These are phyloP conservation scores for Entonaema liquescens DNA, from an alignment of 495 filamentous ascomycete genomes.

Conservation along the genomic window DNA sequence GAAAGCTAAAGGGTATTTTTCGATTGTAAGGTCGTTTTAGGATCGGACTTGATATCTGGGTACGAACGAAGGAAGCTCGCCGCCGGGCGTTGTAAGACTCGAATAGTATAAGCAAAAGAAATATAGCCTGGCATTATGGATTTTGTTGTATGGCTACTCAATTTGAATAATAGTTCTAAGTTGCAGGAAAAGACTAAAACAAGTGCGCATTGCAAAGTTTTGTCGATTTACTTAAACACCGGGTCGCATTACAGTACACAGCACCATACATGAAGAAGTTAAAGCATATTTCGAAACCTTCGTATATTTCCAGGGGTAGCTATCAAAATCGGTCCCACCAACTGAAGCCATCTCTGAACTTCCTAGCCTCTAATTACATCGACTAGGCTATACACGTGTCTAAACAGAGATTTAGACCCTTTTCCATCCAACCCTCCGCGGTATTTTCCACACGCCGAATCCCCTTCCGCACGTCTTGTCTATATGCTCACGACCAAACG, in stretches of 20 bases:
- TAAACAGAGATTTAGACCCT: conserved; percentile 21
- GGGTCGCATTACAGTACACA: not conserved
- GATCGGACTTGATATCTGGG: conserved; percentile 15
- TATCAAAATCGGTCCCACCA: conserved; percentile 7
- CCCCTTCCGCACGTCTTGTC: conserved; percentile 16
- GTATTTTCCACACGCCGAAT: conserved; percentile 1
- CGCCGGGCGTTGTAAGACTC: not conserved
- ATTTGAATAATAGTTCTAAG: no score
- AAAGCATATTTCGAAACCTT: conserved; percentile 6
- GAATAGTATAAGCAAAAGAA: not conserved
- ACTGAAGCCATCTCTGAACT: conserved; percentile 10
- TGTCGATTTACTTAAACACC: not conserved
- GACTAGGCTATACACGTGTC: conserved; percentile 1
- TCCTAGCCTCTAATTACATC: conserved; percentile 8
- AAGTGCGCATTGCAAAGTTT: not conserved
- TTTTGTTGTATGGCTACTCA: not conserved
- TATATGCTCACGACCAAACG: conserved; percentile 10
- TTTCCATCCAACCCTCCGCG: conserved; percentile 11
- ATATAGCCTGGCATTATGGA: not conserved
- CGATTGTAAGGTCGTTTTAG: not conserved
- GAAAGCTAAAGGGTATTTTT: conserved; percentile 21
- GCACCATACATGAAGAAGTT: not conserved
- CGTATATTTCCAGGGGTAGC: conserved; percentile 26
- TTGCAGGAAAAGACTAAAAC: no score
- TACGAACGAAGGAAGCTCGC: conserved; percentile 1